phyloP scores from a whole-genome alignment of 2,329 filamentous ascomycete species.

The Teratosphaeria pseudoeucalypti region DNA sequence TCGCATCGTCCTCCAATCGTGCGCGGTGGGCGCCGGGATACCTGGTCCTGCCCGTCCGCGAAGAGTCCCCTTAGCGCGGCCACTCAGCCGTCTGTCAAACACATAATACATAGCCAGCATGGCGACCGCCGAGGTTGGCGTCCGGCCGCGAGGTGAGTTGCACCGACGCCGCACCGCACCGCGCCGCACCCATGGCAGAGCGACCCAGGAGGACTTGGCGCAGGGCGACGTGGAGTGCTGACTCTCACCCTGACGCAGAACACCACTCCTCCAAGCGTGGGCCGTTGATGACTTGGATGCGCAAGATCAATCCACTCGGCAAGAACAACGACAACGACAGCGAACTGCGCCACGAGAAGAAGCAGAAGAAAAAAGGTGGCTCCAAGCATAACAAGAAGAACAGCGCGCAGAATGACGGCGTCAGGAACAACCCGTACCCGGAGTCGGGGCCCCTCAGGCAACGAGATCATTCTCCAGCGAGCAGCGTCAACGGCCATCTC shows the following conservation, averaged over 20 bases:
- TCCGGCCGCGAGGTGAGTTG: conserved; percentile 31
- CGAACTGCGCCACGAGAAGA: conserved; percentile 9
- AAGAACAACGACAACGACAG: conserved; percentile 53
- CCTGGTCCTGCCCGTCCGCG: background rate
- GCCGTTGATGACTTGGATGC: conserved; percentile 89
- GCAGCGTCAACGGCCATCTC: conserved; percentile 34
- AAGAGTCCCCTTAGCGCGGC: background rate
- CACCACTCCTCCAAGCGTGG: conserved; percentile 66
- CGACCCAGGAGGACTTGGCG: conserved; percentile 3
- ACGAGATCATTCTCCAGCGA: conserved; percentile 37
- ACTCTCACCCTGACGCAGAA: conserved; percentile 26
- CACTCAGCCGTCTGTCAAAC: background rate
- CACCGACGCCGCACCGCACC: background rate
- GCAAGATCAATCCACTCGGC: conserved; percentile 71
- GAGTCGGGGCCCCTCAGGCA: conserved; percentile 57
- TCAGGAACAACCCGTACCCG: conserved; percentile 83
- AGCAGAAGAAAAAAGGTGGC: conserved; percentile 30
- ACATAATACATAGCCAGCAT: conserved; percentile 17
- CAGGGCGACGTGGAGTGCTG: conserved; percentile 12
- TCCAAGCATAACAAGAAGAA: conserved; percentile 29
- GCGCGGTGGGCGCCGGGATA: background rate
- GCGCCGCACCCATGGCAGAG: background rate
- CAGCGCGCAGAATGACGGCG: conserved; percentile 41
- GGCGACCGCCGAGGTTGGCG: conserved; percentile 36
- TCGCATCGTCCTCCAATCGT: background rate